Percentiles rank a stretch among this genome's conserved stretches.
These are phyloP conservation scores for Ceratobasidium sp. DNA, from an alignment of 1,284 basidiomycete genomes.

Conservation along the genomic window DNA sequence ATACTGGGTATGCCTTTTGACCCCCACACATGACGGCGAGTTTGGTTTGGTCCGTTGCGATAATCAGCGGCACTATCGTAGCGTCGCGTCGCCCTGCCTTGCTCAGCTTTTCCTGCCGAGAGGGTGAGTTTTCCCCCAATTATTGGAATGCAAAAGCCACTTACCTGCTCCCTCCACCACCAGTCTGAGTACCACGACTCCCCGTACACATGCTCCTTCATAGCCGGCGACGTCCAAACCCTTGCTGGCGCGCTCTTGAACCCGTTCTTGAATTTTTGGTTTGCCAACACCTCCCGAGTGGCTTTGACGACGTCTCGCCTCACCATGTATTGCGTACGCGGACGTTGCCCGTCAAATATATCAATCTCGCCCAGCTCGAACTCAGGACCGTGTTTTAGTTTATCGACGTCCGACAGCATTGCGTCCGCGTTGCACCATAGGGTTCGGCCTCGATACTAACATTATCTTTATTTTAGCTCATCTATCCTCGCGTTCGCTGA, in stretches of 20 bases:
- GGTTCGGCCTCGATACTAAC: not conserved
- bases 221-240: not conserved
- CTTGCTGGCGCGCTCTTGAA: not conserved
- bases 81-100: not conserved
- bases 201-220: not conserved
- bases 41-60: slow-evolving; percentile 43
- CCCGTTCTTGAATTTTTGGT: not conserved
- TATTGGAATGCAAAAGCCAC: not conserved
- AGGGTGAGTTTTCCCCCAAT: not conserved
- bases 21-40: slow-evolving; percentile 43
- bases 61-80: slow-evolving; percentile 9
- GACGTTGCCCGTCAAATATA: not conserved
- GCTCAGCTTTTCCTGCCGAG: not conserved
- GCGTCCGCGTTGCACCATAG: not conserved
- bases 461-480: not conserved
- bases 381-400: not conserved
- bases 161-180: slow-evolving; percentile 29
- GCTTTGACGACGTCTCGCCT: not conserved
- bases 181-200: not conserved
- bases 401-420: not conserved
- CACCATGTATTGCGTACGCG: not conserved
- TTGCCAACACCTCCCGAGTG: not conserved
- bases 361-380: not conserved
- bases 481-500: too few relatives aligned
- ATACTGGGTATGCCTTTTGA: slow-evolving; percentile 45